Conservation (phyloP, 192 early-diverging fungal genomes). For the Chytriomyces confervae region DNA sequence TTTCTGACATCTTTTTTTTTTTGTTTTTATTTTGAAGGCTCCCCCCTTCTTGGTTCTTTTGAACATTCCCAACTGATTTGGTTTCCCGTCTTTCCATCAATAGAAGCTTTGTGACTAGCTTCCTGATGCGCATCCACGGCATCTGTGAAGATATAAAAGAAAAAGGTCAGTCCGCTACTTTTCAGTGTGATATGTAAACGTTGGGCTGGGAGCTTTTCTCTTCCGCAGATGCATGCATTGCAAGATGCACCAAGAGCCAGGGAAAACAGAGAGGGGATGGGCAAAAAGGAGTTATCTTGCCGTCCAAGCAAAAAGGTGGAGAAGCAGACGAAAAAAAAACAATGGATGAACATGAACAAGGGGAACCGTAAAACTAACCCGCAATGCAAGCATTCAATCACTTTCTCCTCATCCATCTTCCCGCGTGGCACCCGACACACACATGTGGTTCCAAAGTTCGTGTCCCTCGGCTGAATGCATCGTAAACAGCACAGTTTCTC, state of each 20-base stretch:
- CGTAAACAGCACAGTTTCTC: slow-evolving; percentile 97
- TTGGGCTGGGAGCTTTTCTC: too few relatives aligned
- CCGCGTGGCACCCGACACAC: slow-evolving; percentile 94
- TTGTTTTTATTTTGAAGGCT: not conserved
- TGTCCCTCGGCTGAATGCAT: slow-evolving; percentile 97
- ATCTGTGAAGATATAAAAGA: slow-evolving; percentile 31
- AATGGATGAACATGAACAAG: not conserved
- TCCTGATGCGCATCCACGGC: slow-evolving; percentile 58
- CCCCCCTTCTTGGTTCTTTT: not conserved
- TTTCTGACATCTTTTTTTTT: not conserved
- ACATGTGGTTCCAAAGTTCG: slow-evolving; percentile 96
- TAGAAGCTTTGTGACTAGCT: slow-evolving; percentile 17
- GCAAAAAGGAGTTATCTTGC: not conserved
- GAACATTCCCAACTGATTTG: not conserved
- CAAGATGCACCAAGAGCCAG: too few relatives aligned
- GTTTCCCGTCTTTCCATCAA: too few relatives aligned
- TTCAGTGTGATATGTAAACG: too few relatives aligned
- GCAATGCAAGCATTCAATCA: slow-evolving; percentile 94
- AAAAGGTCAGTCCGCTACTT: slow-evolving; percentile 6
- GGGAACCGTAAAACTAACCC: slow-evolving; percentile 62
- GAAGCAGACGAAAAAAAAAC: not conserved
- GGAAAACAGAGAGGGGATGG: not conserved
- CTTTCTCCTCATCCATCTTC: slow-evolving; percentile 87
- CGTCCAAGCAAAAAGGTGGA: not conserved
- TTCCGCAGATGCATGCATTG: too few relatives aligned